Base-by-base conservation (phyloP, 306 rosid species). In the Pachyrhizus erosus region DNA sequence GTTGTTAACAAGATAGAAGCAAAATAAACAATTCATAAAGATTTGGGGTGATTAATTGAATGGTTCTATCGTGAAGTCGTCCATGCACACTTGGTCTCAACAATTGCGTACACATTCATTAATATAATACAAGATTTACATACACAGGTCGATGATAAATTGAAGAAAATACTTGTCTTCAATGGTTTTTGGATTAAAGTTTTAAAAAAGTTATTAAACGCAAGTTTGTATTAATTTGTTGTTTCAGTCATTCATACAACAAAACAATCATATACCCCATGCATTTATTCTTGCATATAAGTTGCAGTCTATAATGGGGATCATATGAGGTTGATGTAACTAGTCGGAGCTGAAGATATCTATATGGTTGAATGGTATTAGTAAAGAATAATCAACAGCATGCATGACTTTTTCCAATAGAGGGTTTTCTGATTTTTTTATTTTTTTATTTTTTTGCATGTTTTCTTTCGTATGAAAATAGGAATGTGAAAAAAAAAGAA, bases 1-100 rank as follows among this genome's bases (percentile, higher is more conserved):
- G 54, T 76, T 76, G 18, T 21, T 54, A 49, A 29, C 60, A 49
- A 29, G 40, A 67, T 54, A 3, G 17, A 46, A 49, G 24, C 18
- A 40, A 62, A 57, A 26, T 26, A 26, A 54, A 77, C 10, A 70
- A 49, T 26, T 80, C 34, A 75, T 51, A 66, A n/a, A 24, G 24
- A 29, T 80, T 52, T 57, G 71, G 33, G 33, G n/a, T 15, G 42
- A 26, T 43, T 33, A 21, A 11, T 15, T 45, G 5, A 21, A 31
- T 73, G 20, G 37, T 27, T 65, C 57, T 7, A 29, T 40, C 51
- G 27, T 39, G 45, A 72, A 64, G 42, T 61, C 62, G 13, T 39
- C 66, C 68, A 48, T 48, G 26, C 81, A 61, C 73, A 18, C 60
- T 34, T 61, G 75, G 70, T 83, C 70, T 62, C 76, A 52, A 58